Evolutionary conservation across 495 filamentous ascomycete species (phyloP), one percentile per base, ranked within the genome.

Genomic region (Cercophora samala): DNA sequence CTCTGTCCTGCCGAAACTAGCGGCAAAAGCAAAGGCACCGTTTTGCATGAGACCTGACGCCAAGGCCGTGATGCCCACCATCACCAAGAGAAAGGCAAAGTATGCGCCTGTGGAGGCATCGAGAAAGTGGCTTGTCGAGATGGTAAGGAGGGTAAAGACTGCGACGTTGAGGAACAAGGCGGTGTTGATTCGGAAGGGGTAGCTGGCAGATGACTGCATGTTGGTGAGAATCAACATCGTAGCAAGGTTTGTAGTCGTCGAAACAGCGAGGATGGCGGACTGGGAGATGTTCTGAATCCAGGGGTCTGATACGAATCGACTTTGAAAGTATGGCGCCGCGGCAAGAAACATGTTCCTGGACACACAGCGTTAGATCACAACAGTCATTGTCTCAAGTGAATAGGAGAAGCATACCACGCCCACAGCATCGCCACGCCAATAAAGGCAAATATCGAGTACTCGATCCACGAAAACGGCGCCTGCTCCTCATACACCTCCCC

Each of bases 301-400:
- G 56, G 87, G 81, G 73, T 88, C 82, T 53, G 84, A 84, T 54
- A 81, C 76, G 75, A 99, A 97, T 65, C 96, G 93, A 61, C 78
- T 81, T 73, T 93, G 88, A 82, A 99, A 97, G 81, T 97, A 97
- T 8, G 93, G 91, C 15, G 91, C 91, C 9, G 93, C 93, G 19
- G 96, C 95, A 67, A 99, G 86, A 81, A 98, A 97, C 94, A 97
- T 97, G 81, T 97, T 98, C 93, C 93, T 97, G 63, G 19, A 53
- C 4, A 21, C 66, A 53, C 52, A 58, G 53, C 75, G 87, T 72
- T 87, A 97, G 93, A 93, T 97, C 42, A 93, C 91, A 92, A 93
- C 97, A 65, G 97, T 83, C 96, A 97, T 97, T 22, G 93, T 89
- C 19, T 95, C 81, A 58, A 95, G 97, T 83, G 17, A 96, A 77